Conservation (phyloP, 2,329 filamentous ascomycete genomes). For the Calonectria naviculata region DNA sequence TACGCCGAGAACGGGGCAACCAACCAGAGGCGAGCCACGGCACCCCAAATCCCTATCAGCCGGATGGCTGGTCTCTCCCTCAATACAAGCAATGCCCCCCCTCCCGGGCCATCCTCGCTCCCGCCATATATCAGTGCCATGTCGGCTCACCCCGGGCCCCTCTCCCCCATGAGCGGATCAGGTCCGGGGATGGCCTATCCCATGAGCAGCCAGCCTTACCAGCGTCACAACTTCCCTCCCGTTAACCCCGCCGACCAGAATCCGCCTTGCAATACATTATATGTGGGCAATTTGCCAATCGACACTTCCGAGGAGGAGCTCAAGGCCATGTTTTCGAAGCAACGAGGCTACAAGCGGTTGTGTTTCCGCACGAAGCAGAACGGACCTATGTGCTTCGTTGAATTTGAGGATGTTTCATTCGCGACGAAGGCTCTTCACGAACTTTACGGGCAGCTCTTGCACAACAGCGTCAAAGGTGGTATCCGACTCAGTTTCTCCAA, state of each 20-base stretch:
- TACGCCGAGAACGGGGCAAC: slow-evolving; percentile 71
- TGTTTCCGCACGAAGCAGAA: slow-evolving; percentile 96
- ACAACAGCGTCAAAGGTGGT: slow-evolving; percentile 93
- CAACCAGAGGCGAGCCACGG: slow-evolving; percentile 73
- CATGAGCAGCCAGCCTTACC: slow-evolving; percentile 64
- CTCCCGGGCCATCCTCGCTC: slow-evolving; percentile 62
- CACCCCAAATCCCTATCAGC: slow-evolving; percentile 75
- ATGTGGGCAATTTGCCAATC: slow-evolving; percentile 95
- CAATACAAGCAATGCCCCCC: slow-evolving; percentile 67
- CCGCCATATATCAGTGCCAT: slow-evolving; percentile 56
- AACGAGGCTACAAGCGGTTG: slow-evolving; percentile 93
- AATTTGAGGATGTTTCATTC: slow-evolving; percentile 93
- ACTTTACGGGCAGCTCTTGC: slow-evolving; percentile 86
- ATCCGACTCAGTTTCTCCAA: slow-evolving; percentile 98
- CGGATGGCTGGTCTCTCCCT: slow-evolving; percentile 78
- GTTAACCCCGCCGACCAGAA: slow-evolving; percentile 97
- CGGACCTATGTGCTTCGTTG: slow-evolving; percentile 98
- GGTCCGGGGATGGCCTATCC: slow-evolving; percentile 44
- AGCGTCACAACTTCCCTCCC: slow-evolving; percentile 78
- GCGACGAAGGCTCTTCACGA: slow-evolving; percentile 93
- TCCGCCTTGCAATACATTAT: slow-evolving; percentile 96
- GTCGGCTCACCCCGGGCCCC: slow-evolving; percentile 56
- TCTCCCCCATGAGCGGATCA: slow-evolving; percentile 64
- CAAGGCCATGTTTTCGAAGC: slow-evolving; percentile 91
- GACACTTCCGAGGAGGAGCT: slow-evolving; percentile 96